A percentile compares a stretch with the other conserved stretches of the same genome.
Evolutionary conservation across 1,284 basidiomycete species (phyloP).

Genomic region (Fomitopsis pinicola): DNA sequence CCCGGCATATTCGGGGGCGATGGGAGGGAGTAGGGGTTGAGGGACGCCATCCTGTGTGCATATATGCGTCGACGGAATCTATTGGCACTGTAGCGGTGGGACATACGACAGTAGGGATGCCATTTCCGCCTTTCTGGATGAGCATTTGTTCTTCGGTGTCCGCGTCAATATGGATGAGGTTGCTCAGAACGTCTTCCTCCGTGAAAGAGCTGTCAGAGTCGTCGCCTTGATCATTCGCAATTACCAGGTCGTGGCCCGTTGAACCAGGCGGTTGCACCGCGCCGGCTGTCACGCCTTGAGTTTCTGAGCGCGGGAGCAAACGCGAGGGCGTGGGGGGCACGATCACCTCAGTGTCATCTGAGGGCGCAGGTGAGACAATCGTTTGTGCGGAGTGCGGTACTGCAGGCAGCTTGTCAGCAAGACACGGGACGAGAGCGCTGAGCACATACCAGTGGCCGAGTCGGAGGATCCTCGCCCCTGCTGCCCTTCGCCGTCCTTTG

Average conservation of each 20-base stretch:
- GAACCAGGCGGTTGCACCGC: constrained; percentile 73
- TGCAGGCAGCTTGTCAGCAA: constrained; percentile 6
- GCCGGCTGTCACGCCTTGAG: constrained; percentile 64
- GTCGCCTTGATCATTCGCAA: constrained; percentile 32
- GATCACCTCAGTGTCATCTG: constrained; percentile 33
- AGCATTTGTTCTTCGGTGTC: constrained; percentile 79
- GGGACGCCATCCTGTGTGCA: constrained; percentile 73
- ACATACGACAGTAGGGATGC: constrained; percentile 63
- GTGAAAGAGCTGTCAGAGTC: constrained; percentile 38
- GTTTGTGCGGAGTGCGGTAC: constrained; percentile 9
- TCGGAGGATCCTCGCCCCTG: constrained; percentile 18
- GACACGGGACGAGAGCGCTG: constrained; percentile 12
- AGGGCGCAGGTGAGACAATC: constrained; percentile 7
- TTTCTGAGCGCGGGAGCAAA: constrained; percentile 42
- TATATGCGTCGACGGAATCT: neutral
- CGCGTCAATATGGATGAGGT: constrained; percentile 36
- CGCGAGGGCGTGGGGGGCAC: constrained; percentile 51
- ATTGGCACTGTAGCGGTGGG: constrained; percentile 25
- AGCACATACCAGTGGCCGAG: constrained; percentile 19
- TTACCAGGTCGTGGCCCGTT: constrained; percentile 42
- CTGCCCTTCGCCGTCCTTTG: constrained; percentile 17
- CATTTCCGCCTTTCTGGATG: constrained; percentile 78
- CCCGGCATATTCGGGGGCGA: constrained; percentile 70
- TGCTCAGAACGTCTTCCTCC: constrained; percentile 46
- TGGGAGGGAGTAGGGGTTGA: constrained; percentile 82